Conservation (phyloP, 345 rosid species). For the Brassica napus region Da-Ae NC_063444.1:4596001-4596500, state of each 20-base stretch:
- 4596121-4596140: no score
- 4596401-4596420: conserved; percentile 36
- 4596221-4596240: no score
- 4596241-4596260: neutral
- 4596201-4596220: neutral
- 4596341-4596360: conserved; percentile 65
- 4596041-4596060: no score
- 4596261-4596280: neutral
- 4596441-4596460: conserved; percentile 87
- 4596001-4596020: no score
- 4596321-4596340: conserved; percentile 60
- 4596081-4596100: no score
- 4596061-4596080: no score
- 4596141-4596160: no score
- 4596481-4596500: conserved; percentile 65
- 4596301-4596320: conserved; percentile 86
- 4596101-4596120: no score
- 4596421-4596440: conserved; percentile 76
- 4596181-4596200: no score
- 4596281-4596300: conserved; percentile 60
- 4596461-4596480: conserved; percentile 75
- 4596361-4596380: conserved; percentile 20
- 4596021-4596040: no score
- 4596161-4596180: no score
- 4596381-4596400: conserved; percentile 69